phyloP scores from a whole-genome alignment of 805 yeast species.

The Komagataella ulmi region DNA sequence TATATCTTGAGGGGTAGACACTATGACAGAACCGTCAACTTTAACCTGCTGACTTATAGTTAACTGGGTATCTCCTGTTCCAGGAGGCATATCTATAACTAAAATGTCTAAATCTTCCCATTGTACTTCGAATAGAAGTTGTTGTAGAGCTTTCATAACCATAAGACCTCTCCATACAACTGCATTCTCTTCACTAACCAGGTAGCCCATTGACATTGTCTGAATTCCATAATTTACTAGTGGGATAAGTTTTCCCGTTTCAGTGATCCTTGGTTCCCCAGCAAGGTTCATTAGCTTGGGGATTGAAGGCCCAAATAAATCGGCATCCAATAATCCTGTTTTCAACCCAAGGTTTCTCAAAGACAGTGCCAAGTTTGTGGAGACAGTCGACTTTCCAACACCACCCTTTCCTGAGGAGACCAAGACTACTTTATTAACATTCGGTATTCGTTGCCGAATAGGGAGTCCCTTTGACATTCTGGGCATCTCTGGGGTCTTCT shows the following conservation, averaged over 20 bases:
- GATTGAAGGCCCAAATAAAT: slow-evolving; percentile 75
- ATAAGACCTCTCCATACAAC: slow-evolving; percentile 80
- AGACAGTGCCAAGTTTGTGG: slow-evolving; percentile 56
- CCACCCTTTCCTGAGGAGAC: slow-evolving; percentile 77
- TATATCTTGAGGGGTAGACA: slow-evolving; percentile 78
- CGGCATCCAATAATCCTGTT: slow-evolving; percentile 68
- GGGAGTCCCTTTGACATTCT: slow-evolving; percentile 41
- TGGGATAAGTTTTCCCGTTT: slow-evolving; percentile 47
- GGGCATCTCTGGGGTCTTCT: slow-evolving; percentile 19
- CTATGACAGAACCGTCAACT: slow-evolving; percentile 71
- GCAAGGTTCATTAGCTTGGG: slow-evolving; percentile 57
- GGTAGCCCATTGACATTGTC: slow-evolving; percentile 84
- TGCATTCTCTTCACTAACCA: slow-evolving; percentile 52
- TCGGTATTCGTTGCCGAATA: slow-evolving; percentile 36
- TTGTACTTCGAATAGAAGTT: slow-evolving; percentile 67
- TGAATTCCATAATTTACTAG: slow-evolving; percentile 61
- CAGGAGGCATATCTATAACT: slow-evolving; percentile 82
- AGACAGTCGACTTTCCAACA: slow-evolving; percentile 68
- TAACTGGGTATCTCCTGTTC: slow-evolving; percentile 80
- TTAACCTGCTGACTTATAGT: slow-evolving; percentile 70
- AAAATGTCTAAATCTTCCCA: slow-evolving; percentile 60
- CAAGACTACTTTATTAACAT: slow-evolving; percentile 47
- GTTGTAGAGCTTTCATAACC: slow-evolving; percentile 81
- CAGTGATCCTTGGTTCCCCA: slow-evolving; percentile 54
- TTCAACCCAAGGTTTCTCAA: slow-evolving; percentile 36